Evolutionary conservation across 257 asterid genomes (phyloP).

Genomic region (Hygrophila difformis): DNA sequence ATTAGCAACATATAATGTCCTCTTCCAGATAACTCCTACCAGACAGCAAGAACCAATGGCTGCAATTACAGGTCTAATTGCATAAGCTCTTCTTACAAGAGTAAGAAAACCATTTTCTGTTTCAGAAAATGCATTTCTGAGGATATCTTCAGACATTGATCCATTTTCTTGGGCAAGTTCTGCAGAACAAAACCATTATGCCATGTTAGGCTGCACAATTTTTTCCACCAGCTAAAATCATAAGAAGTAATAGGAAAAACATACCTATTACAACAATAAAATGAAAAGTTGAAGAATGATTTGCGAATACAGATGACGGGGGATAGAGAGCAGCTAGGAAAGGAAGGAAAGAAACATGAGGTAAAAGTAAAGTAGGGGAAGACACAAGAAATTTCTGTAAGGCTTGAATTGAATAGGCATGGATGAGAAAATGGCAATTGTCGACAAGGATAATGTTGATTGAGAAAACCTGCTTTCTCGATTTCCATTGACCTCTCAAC

Average conservation of each 20-base stretch:
- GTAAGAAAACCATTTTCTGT: constrained; percentile 54
- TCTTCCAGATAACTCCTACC: constrained; percentile 61
- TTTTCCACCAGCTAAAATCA: too few relatives aligned
- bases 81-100: constrained; percentile 33
- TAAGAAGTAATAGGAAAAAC: background rate
- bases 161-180: constrained; percentile 49
- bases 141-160: constrained; percentile 36
- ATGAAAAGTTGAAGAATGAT: background rate
- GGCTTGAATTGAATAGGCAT: too few relatives aligned
- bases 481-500: too few relatives aligned
- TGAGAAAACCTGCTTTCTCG: too few relatives aligned
- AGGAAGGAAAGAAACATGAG: too few relatives aligned
- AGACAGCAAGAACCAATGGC: constrained; percentile 66
- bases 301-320: background rate
- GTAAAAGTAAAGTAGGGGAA: too few relatives aligned
- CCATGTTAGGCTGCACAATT: constrained; percentile 9
- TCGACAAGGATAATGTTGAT: too few relatives aligned
- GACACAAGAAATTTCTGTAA: too few relatives aligned
- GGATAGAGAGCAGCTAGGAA: too few relatives aligned
- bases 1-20: constrained; percentile 50
- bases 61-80: constrained; percentile 32
- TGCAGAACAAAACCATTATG: constrained; percentile 17
- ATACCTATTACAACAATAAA: background rate
- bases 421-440: too few relatives aligned
- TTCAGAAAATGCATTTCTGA: constrained; percentile 40